Evolutionary conservation across 108 stramenopile genomes (phyloP), one percentile per base, ranked within the genome.

Genomic region (Pseudonitzschia delicatissima): DNA sequence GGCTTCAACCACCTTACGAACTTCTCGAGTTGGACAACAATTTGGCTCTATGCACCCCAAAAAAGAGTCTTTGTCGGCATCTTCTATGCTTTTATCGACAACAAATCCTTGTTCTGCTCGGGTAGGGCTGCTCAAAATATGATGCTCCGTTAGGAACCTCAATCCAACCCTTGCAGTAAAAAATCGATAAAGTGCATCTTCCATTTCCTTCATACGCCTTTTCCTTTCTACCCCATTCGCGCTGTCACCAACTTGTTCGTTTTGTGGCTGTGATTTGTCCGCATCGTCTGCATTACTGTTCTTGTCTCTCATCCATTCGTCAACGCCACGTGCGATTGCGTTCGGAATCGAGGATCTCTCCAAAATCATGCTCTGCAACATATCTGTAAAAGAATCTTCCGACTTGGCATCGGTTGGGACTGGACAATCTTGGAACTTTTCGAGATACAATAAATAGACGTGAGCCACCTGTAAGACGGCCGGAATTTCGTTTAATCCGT

Each of bases 91-190:
- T 52, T 28, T 52, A 59, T 21, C 80, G 71, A 48, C 73, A 15
- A 18, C 29, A 28, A 29, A 15, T 11, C 28, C n/a, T 9, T 27
- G 81, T 67, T n/a, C 72, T 26, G 17, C 62, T 31, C 57, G 68
- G 11, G 51, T 67, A 9, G 72, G 53, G 42, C 70, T 68, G 50
- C 70, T 79, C 40, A 91, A 67, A 49, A 96, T 83, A 67, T 96
- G 93, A 85, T 96, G 96, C 69, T 95, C 93, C 11, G 81, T 86
- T 33, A 96, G 75, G 48, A 96, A 92, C 29, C 96, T 80, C 8
- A 96, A 75, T 28, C 96, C 96, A 17, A 93, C 88, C 23, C 93
- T 77, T 5, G 96, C 93, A 20, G 90, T 90, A 69, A 94, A 96
- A 74, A 96, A 96, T 62, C 93, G 70, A 68, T 84, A 87, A 53